phyloP scores from a whole-genome alignment of 257 asterid species.

The Prunella vulgaris region DNA sequence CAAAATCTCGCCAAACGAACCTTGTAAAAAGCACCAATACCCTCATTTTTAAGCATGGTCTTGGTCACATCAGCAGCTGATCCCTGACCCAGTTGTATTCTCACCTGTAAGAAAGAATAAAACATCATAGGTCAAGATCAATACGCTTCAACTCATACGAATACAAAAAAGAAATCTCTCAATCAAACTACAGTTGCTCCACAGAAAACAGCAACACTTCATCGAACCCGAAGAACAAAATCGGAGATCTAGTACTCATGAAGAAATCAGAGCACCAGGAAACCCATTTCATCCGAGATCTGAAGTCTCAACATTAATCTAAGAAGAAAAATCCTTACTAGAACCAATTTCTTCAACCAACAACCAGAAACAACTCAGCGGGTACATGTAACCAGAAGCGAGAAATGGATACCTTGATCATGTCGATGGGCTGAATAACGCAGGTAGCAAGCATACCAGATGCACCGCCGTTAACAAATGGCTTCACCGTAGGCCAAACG shows the following conservation, averaged over 20 bases:
- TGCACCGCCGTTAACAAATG: conserved; percentile 90
- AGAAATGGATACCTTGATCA: conserved; percentile 68
- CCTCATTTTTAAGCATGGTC: conserved; percentile 92
- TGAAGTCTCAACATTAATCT: conserved; percentile 14
- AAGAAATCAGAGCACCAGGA: neutral
- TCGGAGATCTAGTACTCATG: conserved; percentile 14
- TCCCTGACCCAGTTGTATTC: conserved; percentile 98
- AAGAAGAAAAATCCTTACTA: neutral
- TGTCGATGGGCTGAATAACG: conserved; percentile 94
- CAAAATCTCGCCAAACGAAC: conserved; percentile 33
- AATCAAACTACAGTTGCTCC: neutral
- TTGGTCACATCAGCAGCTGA: conserved; percentile 71
- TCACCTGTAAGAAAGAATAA: conserved; percentile 52
- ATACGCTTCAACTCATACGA: conserved; percentile 12
- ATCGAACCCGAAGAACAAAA: neutral
- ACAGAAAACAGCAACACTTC: neutral
- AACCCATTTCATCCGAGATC: conserved; percentile 33
- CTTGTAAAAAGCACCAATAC: conserved; percentile 89
- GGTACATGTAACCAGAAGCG: neutral
- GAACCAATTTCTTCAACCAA: neutral
- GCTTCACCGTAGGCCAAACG: conserved; percentile 90
- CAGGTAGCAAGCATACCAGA: conserved; percentile 99
- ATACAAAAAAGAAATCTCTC: neutral
- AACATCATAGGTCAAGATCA: conserved; percentile 16
- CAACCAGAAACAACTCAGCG: neutral